Evolutionary conservation across 306 rosid genomes (phyloP).

Genomic region (Rubus idaeus): DNA sequence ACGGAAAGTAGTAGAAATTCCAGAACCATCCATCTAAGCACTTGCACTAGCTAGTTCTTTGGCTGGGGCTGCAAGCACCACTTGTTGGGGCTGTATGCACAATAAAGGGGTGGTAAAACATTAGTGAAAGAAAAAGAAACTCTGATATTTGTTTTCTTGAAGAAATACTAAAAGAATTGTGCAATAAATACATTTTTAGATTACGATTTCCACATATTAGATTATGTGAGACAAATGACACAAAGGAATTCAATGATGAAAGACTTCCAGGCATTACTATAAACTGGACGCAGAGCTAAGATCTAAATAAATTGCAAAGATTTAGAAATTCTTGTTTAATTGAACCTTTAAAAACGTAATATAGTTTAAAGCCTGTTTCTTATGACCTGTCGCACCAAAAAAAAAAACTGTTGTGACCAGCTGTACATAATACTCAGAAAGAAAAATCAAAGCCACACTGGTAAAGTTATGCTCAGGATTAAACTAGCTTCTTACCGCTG

Average conservation of each 20-base stretch:
- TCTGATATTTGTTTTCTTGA: background rate
- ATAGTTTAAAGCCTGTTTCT: background rate
- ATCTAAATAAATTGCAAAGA: background rate
- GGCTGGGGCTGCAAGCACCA: constrained; percentile 32
- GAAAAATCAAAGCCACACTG: background rate
- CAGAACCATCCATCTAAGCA: constrained; percentile 31
- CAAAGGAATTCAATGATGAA: background rate
- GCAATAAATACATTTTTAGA: background rate
- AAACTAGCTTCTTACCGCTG: constrained; percentile 50
- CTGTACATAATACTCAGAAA: background rate
- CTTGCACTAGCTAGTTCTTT: constrained; percentile 43
- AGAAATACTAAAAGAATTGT: background rate
- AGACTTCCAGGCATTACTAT: background rate
- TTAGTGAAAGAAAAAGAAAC: background rate
- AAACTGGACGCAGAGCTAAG: background rate
- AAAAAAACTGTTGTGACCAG: background rate
- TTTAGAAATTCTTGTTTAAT: background rate
- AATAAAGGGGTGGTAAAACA: background rate
- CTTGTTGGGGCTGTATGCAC: constrained; percentile 58
- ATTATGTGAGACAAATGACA: background rate
- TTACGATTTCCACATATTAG: background rate
- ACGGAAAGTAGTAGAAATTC: background rate
- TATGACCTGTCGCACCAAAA: background rate
- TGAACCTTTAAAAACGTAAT: background rate
- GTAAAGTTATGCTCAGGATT: background rate